A percentile compares a stretch with the other conserved stretches of the same genome.
phyloP scores from a whole-genome alignment of 2,329 filamentous ascomycete species.

The Trematosphaeria pertusa region DNA sequence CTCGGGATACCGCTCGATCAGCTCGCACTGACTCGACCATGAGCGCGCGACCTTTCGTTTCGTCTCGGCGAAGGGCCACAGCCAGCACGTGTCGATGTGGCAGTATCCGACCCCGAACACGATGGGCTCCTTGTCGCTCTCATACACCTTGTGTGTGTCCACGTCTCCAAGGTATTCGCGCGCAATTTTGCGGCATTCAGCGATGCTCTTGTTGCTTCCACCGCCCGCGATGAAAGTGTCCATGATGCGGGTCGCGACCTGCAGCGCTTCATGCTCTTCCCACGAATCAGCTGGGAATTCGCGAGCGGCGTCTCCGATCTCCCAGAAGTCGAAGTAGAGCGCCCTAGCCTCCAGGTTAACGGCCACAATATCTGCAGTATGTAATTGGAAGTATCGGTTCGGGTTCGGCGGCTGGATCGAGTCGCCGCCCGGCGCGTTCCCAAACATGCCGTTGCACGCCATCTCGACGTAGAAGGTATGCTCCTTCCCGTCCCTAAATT shows the following conservation, averaged over 20 bases:
- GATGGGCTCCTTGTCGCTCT: conserved; percentile 73
- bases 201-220: conserved; percentile 74
- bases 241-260: conserved; percentile 86
- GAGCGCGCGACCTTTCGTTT: conserved; percentile 95
- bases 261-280: conserved; percentile 85
- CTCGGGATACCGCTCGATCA: conserved; percentile 95
- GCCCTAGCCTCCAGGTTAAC: conserved; percentile 85
- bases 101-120: conserved; percentile 94
- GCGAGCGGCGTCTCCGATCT: conserved; percentile 87
- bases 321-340: conserved; percentile 93
- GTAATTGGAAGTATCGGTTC: conserved; percentile 80
- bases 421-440: conserved; percentile 84
- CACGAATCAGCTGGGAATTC: conserved; percentile 90
- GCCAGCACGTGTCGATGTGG: conserved; percentile 97
- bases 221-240: conserved; percentile 84
- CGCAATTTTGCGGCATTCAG: conserved; percentile 82
- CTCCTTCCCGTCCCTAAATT: conserved; percentile 82
- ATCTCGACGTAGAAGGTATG: conserved; percentile 96
- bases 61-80: conserved; percentile 98
- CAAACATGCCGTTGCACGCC: conserved; percentile 99
- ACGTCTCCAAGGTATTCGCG: conserved; percentile 82
- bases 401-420: conserved; percentile 87
- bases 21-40: conserved; percentile 94
- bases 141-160: conserved; percentile 84
- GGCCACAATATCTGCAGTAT: conserved; percentile 83